Evolutionary conservation across 106 monocot species (phyloP).

Genomic region (Acorus gramineus): DNA sequence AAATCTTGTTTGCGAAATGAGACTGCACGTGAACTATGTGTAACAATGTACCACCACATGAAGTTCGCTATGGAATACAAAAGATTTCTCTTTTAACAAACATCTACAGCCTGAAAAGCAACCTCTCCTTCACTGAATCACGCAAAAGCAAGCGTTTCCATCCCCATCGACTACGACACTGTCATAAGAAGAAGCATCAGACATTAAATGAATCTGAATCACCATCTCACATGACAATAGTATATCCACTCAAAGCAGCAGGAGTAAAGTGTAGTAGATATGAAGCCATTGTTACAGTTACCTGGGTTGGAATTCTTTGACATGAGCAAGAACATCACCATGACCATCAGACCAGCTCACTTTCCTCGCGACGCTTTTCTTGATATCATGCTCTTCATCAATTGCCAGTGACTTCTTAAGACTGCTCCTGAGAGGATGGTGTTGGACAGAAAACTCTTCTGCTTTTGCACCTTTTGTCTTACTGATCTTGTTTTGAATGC

Average conservation of each 20-base stretch:
- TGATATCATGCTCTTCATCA: conserved; percentile 1
- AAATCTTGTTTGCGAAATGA: no score
- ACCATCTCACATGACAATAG: conserved; percentile 7
- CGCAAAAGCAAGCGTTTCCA: conserved; percentile 14
- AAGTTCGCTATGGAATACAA: conserved; percentile 6
- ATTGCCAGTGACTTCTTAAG: conserved; percentile 12
- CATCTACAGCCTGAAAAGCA: not conserved
- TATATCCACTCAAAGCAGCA: no score
- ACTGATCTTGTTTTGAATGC: not conserved
- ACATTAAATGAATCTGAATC: not conserved
- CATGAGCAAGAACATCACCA: conserved; percentile 27
- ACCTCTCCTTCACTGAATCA: conserved; percentile 11
- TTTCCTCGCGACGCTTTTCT: conserved; percentile 13
- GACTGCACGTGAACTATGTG: no score
- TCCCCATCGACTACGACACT: not conserved
- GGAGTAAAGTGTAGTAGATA: no score
- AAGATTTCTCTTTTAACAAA: not conserved
- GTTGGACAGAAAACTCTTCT: not conserved
- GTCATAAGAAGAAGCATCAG: no score
- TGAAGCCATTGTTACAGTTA: not conserved
- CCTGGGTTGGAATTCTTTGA: conserved; percentile 18
- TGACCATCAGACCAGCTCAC: conserved; percentile 28
- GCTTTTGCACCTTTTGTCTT: not conserved
- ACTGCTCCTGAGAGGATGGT: conserved; percentile 16
- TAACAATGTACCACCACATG: not conserved